These are phyloP conservation scores for Scheffersomyces insectosa DNA, from an alignment of 1,139 yeast species.

Conservation along the genomic window DNA sequence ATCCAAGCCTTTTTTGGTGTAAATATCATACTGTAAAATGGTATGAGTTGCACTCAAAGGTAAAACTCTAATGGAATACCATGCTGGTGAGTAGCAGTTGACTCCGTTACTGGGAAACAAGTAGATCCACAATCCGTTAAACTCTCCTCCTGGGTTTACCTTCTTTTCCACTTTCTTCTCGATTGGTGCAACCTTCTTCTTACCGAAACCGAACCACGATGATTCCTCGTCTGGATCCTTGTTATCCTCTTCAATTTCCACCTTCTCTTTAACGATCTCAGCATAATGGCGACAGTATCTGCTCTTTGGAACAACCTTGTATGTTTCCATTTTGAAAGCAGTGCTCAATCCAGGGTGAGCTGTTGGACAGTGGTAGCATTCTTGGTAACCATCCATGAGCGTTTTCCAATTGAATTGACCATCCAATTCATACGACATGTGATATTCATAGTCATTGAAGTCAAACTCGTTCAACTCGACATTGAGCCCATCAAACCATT, in stretches of 20 bases:
- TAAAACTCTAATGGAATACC: constrained; percentile 62
- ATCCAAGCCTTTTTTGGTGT: constrained; percentile 58
- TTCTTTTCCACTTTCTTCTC: constrained; percentile 16
- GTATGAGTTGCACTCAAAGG: constrained; percentile 56
- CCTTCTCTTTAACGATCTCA: constrained; percentile 78
- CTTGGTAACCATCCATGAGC: constrained; percentile 67
- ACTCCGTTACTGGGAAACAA: constrained; percentile 59
- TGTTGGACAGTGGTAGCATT: constrained; percentile 67
- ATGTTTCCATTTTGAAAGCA: constrained; percentile 65
- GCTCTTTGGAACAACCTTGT: constrained; percentile 58
- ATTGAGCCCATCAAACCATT: constrained; percentile 53
- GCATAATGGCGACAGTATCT: constrained; percentile 72
- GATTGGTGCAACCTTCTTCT: constrained; percentile 25
- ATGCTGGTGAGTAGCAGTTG: constrained; percentile 66
- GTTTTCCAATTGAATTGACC: constrained; percentile 69
- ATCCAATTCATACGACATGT: constrained; percentile 64
- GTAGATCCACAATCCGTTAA: constrained; percentile 63
- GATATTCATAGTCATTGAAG: constrained; percentile 60
- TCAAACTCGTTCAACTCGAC: constrained; percentile 57
- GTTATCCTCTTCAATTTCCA: constrained; percentile 88
- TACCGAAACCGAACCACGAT: constrained; percentile 56
- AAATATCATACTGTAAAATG: constrained; percentile 58
- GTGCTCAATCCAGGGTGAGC: constrained; percentile 61
- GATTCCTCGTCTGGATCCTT: constrained; percentile 60
- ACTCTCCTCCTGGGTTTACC: constrained; percentile 57